Conservation (phyloP, 2,329 filamentous ascomycete species). For the Arthrobotrys entomopaga region DNA sequence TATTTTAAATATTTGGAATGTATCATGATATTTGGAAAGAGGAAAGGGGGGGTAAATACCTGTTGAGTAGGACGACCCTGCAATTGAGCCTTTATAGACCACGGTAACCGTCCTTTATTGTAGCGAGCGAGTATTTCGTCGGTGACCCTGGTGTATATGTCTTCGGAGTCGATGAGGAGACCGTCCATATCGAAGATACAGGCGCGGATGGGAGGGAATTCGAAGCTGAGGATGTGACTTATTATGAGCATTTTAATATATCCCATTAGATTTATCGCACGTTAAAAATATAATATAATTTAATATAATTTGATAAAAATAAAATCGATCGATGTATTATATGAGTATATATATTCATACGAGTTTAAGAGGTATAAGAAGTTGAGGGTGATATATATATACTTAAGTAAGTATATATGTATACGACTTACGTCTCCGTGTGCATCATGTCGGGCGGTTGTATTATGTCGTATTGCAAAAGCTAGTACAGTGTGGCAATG, state of each 20-base stretch:
- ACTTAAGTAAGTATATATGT: not conserved
- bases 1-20: not conserved
- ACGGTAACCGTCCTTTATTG: constrained; percentile 79
- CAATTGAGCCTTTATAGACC: constrained; percentile 90
- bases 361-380: constrained; percentile 8
- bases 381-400: not conserved
- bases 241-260: constrained; percentile 23
- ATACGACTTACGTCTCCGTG: constrained; percentile 48
- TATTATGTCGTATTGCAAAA: not conserved
- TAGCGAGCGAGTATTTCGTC: constrained; percentile 84
- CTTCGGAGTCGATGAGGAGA: constrained; percentile 91
- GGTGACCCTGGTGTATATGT: constrained; percentile 83
- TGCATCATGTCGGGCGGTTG: constrained; percentile 9
- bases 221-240: constrained; percentile 51
- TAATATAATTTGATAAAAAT: not conserved
- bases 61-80: constrained; percentile 72
- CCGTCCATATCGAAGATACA: constrained; percentile 99
- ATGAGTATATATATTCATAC: too few relatives aligned
- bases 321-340: not conserved
- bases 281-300: too few relatives aligned
- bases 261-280: too few relatives aligned
- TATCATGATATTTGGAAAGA: not conserved
- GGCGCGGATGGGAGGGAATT: constrained; percentile 80
- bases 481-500: not conserved
- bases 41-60: constrained; percentile 59